Conservation (phyloP, 345 rosid genomes). For the Arabidopsis thaliana region DNA sequence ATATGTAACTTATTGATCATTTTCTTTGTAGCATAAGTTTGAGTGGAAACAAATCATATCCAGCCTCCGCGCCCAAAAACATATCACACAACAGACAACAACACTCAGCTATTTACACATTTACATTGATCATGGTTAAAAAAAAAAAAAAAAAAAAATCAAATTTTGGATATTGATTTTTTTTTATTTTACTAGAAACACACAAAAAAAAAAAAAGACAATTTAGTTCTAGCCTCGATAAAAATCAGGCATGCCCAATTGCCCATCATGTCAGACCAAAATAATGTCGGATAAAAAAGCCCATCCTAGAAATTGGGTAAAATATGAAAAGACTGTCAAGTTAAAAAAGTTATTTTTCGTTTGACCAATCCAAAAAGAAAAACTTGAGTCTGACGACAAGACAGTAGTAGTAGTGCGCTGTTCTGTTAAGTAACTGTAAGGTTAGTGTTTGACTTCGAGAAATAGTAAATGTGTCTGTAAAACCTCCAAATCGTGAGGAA, state of each 20-base stretch:
- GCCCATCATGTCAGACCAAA: not conserved
- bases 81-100: not conserved
- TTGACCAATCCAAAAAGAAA: no score
- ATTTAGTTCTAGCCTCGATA: not conserved
- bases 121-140: not conserved
- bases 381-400: not conserved
- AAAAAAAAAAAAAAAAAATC: no score
- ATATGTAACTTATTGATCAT: no score
- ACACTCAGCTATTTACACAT: not conserved
- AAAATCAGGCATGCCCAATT: not conserved
- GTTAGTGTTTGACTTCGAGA: slow-evolving; percentile 26
- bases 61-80: not conserved
- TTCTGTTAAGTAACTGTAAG: slow-evolving; percentile 42
- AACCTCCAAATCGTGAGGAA: slow-evolving; percentile 36
- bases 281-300: not conserved
- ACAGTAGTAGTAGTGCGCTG: slow-evolving; percentile 14
- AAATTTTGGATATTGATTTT: no score
- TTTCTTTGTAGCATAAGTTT: not conserved
- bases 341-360: not conserved
- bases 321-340: not conserved
- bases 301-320: not conserved
- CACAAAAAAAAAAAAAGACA: no score
- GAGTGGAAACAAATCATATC: not conserved
- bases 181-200: no score
- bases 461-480: slow-evolving; percentile 3